Evolutionary conservation across 805 yeast species (phyloP), one percentile per base, ranked within the genome.

Genomic region (Hanseniaspora opuntiae): DNA sequence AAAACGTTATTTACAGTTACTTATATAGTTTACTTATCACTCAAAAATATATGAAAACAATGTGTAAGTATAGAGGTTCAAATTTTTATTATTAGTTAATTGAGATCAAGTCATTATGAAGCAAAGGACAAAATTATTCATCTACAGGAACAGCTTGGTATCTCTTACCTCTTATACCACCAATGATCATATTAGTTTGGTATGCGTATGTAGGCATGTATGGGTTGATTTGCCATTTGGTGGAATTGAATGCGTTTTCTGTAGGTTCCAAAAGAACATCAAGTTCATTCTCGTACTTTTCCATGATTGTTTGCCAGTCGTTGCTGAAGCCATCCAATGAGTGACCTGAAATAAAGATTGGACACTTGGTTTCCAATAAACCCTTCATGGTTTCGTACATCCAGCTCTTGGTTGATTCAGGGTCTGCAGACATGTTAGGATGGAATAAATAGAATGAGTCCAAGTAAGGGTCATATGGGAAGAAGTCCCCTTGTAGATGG

Each of bases 391-490:
- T 74, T 65, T 86, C 83, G 58, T 77, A 77, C 94, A 96, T 84
- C 97, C 97, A 90, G 63, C 79, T 77, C 56, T 82, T 82, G 65
- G 77, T 74, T 22, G 82, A 73, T 62, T 86, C 95, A 17, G 53
- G 32, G 14, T 86, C 84, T 8, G 93, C 84, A 19, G 86, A 82
- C 63, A 88, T 78, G 40, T 96, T 96, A 3, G 98, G 97, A 66
- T 90, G 97, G 84, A 90, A 93, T 52, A 86, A 74, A 76, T 87
- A 88, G 69, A 93, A 93, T 28, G 80, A 79, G 65, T 93, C 98
- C 65, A 86, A 76, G 68, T 90, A 93, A 45, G 99, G 98, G 67
- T 93, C 98, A 67, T 89, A 93, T 5, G 98, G 98, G 81, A 87
- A 86, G 66, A 93, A 86, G 69, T 90, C 97, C 62, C 89, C 93